Conservation (phyloP, 139 green algal genomes). For the Gonium pectorale region DNA sequence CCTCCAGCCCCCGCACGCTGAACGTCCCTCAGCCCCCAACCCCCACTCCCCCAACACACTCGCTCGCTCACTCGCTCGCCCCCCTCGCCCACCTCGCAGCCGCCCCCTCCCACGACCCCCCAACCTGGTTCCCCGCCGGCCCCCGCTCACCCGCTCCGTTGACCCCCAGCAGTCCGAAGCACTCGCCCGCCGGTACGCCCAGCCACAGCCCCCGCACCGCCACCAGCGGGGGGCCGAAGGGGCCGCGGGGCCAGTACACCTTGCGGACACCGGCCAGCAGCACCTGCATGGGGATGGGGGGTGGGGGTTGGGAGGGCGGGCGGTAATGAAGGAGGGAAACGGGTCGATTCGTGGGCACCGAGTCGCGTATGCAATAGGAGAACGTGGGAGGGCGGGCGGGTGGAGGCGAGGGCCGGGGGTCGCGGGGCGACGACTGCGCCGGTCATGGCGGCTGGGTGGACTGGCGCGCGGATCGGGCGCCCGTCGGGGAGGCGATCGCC, state of each 20-base stretch:
- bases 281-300: slow-evolving; percentile 38
- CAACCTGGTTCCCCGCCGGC: not conserved
- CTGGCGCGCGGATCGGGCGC: no score
- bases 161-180: slow-evolving; percentile 85
- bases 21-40: no score
- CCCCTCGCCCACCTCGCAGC: not conserved
- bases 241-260: slow-evolving; percentile 63
- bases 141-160: slow-evolving; percentile 60
- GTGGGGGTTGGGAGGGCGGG: not conserved
- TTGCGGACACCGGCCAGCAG: slow-evolving; percentile 72
- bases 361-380: no score
- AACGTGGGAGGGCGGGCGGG: no score
- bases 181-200: slow-evolving; percentile 72
- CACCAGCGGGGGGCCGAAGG: slow-evolving; percentile 38
- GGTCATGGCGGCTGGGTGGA: no score
- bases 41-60: no score
- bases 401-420: no score
- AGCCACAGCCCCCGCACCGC: slow-evolving; percentile 76
- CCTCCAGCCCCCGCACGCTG: no score
- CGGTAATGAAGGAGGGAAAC: not conserved
- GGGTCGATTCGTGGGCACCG: no score
- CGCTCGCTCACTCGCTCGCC: no score
- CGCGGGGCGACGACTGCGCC: no score
- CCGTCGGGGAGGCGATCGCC: no score
- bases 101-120: not conserved